Base-by-base conservation (phyloP, 2,329 filamentous ascomycete species). In the Amesomyces nigricolor region DNA sequence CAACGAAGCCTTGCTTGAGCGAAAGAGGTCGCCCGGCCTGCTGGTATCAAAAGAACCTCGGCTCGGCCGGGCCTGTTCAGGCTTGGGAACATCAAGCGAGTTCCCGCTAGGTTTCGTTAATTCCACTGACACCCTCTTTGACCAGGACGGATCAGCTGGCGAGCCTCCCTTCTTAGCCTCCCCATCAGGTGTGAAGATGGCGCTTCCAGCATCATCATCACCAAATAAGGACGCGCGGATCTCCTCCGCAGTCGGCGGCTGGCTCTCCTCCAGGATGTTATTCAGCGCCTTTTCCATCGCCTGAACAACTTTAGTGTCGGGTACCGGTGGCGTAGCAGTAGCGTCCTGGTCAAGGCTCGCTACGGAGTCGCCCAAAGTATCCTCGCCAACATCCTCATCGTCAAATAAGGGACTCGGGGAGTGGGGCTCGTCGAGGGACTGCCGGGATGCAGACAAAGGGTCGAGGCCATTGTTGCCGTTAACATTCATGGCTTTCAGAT, bases 211-310 rank as follows among this genome's bases (percentile, higher is more conserved):
- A 46, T 77, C 75, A 11, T 78, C 72, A 22, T 56, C 55, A 3
- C 78, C 78, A 67, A 91, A 89, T 0, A 91, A 70, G 0, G 87
- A 89, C 14, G 81, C 81, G 40, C 83, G 75, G 14, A 86, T 70
- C 61, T 86, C 84, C 62, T 86, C 83, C 1, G 81, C 78, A 17
- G 81, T 82, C 48, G 87, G 73, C 13, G 79, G 79, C 35, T 77
- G 83, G 47, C 87, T 82, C 61, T 91, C 85, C 62, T 90, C 90
- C 76, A 99, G 88, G 59, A 99, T 99, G 61, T 91, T 88, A 61
- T 88, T 95, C 47, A 99, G 77, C 14, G 91, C 94, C 61, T 88
- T 84, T 68, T 97, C 91, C 81, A 99, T 92, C 3, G 90, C 92
- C 71, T 95, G 84, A 5, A 99, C 91, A 29, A 96, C 87, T 57